phyloP scores from a whole-genome alignment of 495 filamentous ascomycete genomes.

The Penicillium cataractarum region DNA sequence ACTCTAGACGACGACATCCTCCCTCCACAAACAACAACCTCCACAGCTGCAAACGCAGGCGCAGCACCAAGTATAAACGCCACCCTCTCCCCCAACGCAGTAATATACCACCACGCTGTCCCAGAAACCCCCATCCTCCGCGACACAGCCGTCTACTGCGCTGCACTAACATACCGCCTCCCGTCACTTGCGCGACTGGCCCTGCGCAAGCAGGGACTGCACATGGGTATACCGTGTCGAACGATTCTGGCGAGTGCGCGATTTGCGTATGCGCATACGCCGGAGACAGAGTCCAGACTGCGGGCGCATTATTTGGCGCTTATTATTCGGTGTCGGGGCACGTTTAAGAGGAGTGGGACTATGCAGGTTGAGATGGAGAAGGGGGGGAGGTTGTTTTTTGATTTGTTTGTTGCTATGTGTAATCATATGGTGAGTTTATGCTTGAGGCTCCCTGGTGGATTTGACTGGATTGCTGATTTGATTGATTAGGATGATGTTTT shows the following conservation, averaged over 20 bases:
- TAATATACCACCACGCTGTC: conserved; percentile 66
- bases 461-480: not conserved
- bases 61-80: conserved; percentile 3
- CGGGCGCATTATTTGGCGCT: conserved; percentile 90
- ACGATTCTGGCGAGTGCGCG: conserved; percentile 83
- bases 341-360: conserved; percentile 93
- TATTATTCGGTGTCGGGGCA: conserved; percentile 81
- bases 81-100: conserved; percentile 56
- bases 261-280: conserved; percentile 86
- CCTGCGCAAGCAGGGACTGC: conserved; percentile 83
- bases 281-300: conserved; percentile 84
- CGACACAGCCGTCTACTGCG: conserved; percentile 91
- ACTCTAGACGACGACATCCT: conserved; percentile 63
- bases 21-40: conserved; percentile 21
- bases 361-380: conserved; percentile 95
- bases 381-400: conserved; percentile 87
- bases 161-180: conserved; percentile 79
- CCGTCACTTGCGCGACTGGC: conserved; percentile 81
- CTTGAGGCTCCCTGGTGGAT: no score
- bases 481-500: conserved; percentile 31
- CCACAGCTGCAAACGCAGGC: not conserved
- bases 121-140: conserved; percentile 74
- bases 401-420: conserved; percentile 89
- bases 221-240: conserved; percentile 77
- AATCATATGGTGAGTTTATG: conserved; percentile 75